Evolutionary conservation across 371 early-diverging fungal species (phyloP).

Genomic region (Rhizopus sp.): DNA sequence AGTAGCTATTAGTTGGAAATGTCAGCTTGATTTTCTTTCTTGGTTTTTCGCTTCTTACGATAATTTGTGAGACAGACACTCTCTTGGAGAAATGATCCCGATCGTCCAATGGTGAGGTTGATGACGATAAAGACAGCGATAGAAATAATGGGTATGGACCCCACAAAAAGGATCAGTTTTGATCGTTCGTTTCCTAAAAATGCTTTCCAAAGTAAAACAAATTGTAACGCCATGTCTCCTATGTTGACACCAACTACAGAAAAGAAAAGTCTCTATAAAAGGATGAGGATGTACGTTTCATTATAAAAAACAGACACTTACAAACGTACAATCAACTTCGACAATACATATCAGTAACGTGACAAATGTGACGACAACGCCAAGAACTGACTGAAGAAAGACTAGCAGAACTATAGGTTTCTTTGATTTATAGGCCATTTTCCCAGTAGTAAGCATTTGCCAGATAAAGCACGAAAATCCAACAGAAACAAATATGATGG

Average conservation of each 20-base stretch:
- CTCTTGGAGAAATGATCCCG: constrained; percentile 10
- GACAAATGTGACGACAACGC: constrained; percentile 36
- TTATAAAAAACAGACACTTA: constrained; percentile 13
- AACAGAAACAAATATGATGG: constrained; percentile 47
- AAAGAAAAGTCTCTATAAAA: constrained; percentile 33
- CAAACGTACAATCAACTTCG: constrained; percentile 39
- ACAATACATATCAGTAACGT: constrained; percentile 35
- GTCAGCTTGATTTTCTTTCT: too few relatives aligned
- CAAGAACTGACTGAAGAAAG: constrained; percentile 36
- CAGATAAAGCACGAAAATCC: constrained; percentile 47
- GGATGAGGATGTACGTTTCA: neutral
- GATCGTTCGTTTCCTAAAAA: constrained; percentile 47
- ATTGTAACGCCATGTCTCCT: constrained; percentile 39
- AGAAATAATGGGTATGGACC: constrained; percentile 30
- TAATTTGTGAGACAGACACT: constrained; percentile 39
- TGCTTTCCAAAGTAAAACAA: constrained; percentile 49
- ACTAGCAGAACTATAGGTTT: constrained; percentile 44
- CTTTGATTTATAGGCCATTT: constrained; percentile 33
- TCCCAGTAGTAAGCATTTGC: constrained; percentile 35
- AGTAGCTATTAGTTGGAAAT: constrained; percentile 18
- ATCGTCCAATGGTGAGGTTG: constrained; percentile 41
- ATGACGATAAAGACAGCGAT: constrained; percentile 34
- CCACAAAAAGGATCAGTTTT: constrained; percentile 30
- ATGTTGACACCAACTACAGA: constrained; percentile 47
- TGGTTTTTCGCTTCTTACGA: constrained; percentile 21